Evolutionary conservation across 2,329 filamentous ascomycete species (phyloP).

Genomic region (Claviceps sp.): DNA sequence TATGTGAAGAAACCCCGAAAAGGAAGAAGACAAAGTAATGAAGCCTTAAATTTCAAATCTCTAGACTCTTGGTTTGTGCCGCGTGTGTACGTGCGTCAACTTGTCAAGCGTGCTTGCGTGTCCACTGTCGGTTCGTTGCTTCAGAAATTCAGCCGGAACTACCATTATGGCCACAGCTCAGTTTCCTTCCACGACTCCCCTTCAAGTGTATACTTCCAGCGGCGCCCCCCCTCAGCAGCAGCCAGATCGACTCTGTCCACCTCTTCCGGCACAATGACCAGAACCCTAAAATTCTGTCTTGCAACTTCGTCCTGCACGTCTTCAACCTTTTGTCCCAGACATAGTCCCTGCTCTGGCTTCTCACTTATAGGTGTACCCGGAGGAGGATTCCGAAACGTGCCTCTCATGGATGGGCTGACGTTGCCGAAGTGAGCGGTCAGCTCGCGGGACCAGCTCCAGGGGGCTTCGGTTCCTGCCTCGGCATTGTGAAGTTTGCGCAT

Average conservation of each 20-base stretch:
- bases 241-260: conserved; percentile 64
- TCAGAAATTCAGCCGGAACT: too few species aligned
- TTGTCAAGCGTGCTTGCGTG: too few species aligned
- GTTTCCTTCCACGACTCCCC: conserved; percentile 49
- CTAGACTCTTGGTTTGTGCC: too few species aligned
- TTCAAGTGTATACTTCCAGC: conserved; percentile 55
- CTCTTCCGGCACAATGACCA: conserved; percentile 67
- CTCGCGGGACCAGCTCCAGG: conserved; percentile 70
- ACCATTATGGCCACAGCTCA: conserved; percentile 52
- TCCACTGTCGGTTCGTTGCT: too few species aligned
- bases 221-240: conserved; percentile 45
- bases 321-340: conserved; percentile 51
- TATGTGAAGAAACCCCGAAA: too few species aligned
- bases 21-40: too few species aligned
- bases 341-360: conserved; percentile 27
- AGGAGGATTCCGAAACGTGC: conserved; percentile 58
- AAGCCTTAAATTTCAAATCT: too few species aligned
- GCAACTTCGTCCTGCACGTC: conserved; percentile 59
- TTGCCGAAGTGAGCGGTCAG: conserved; percentile 86
- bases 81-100: too few species aligned
- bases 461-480: conserved; percentile 13
- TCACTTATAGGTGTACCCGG: conserved; percentile 49
- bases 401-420: conserved; percentile 66
- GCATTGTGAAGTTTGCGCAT: conserved; percentile 37
- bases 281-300: conserved; percentile 64